Conservation (phyloP, 2,329 filamentous ascomycete genomes). For the Dichotomopilus funicola region DNA sequence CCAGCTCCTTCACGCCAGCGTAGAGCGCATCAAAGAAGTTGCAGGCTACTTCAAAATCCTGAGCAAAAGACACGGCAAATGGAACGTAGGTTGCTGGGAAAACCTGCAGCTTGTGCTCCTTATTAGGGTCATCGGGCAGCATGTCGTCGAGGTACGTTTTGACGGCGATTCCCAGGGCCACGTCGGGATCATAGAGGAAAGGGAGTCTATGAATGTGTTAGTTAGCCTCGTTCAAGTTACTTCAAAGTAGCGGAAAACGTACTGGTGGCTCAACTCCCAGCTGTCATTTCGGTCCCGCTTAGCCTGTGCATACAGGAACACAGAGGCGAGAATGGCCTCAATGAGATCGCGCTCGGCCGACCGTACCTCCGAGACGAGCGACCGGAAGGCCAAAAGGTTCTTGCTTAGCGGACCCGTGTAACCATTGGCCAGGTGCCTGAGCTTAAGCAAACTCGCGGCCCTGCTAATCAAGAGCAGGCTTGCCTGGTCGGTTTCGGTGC, state of each 20-base stretch:
- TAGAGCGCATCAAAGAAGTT: conserved; percentile 53
- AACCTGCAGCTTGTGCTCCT: conserved; percentile 36
- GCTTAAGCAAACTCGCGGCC: conserved; percentile 72
- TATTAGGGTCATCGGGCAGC: conserved; percentile 48
- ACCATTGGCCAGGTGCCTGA: conserved; percentile 77
- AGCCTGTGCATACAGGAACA: conserved; percentile 76
- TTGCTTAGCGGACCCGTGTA: conserved; percentile 93
- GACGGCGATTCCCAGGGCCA: conserved; percentile 70
- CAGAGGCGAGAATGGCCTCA: conserved; percentile 72
- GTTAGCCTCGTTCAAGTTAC: conserved; percentile 1
- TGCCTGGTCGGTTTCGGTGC: conserved; percentile 64
- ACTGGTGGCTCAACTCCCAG: conserved; percentile 66
- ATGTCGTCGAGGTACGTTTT: conserved; percentile 63
- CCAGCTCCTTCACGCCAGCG: conserved; percentile 50
- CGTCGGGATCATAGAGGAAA: conserved; percentile 51
- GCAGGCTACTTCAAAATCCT: conserved; percentile 53
- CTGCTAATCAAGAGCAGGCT: conserved; percentile 79
- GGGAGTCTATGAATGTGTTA: conserved; percentile 21
- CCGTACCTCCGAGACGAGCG: conserved; percentile 72
- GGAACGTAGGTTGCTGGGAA: conserved; percentile 53
- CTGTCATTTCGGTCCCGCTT: conserved; percentile 62
- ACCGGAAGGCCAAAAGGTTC: conserved; percentile 80
- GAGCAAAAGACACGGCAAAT: conserved; percentile 49
- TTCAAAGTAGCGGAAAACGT: conserved; percentile 28
- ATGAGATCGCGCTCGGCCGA: conserved; percentile 73